phyloP scores from a whole-genome alignment of 2,329 filamentous ascomycete species.

The Ascochyta koolunga region DNA sequence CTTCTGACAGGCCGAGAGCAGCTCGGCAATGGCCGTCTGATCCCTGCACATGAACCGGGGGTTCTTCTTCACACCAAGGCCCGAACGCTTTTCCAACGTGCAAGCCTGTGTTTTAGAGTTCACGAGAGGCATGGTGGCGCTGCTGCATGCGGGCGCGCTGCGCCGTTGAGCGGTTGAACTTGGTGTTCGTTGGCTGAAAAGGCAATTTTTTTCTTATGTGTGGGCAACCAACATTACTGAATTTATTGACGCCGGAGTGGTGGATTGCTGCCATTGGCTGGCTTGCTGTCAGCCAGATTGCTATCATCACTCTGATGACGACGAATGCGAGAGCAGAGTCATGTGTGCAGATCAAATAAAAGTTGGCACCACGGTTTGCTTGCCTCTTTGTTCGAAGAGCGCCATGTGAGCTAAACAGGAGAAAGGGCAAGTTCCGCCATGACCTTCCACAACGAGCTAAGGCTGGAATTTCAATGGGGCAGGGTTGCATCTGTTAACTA shows the following conservation, averaged over 20 bases:
- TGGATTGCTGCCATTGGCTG: neutral
- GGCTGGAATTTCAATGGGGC: neutral
- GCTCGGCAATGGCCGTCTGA: constrained; percentile 11
- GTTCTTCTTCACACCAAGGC: neutral
- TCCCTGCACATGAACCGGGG: neutral
- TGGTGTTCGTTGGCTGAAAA: neutral
- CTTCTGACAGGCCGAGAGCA: constrained; percentile 4
- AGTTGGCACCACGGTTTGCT: neutral
- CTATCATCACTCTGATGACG: neutral
- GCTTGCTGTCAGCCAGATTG: neutral
- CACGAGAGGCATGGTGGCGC: constrained; percentile 5
- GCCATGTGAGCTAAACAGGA: neutral
- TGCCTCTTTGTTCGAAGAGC: neutral
- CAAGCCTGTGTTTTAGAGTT: constrained; percentile 12
- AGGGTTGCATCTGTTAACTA: constrained; percentile 3
- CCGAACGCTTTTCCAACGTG: constrained; percentile 1
- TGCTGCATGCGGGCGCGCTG: neutral
- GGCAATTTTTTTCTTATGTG: too few species aligned
- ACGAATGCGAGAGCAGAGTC: neutral
- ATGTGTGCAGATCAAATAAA: constrained; percentile 1
- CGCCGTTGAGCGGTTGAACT: constrained; percentile 1
- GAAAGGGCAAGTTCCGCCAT: constrained; percentile 9
- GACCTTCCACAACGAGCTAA: neutral
- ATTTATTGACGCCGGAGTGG: too few species aligned
- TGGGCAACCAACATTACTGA: neutral